These are phyloP conservation scores for Sporodiniella umbellata DNA, from an alignment of 371 early-diverging fungal species.

Conservation along the genomic window DNA sequence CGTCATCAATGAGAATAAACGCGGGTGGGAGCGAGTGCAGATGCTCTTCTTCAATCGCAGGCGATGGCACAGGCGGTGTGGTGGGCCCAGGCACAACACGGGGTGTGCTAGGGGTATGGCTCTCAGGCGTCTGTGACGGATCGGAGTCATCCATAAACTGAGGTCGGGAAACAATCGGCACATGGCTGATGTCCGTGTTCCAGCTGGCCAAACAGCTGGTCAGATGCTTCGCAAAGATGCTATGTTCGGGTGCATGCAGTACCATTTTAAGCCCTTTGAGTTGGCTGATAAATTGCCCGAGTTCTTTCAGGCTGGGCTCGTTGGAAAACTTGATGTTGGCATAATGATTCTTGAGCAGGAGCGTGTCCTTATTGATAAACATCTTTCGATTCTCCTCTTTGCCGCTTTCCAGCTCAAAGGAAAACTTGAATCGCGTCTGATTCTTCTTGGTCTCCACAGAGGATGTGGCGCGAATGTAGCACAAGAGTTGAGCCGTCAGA, in stretches of 20 bases:
- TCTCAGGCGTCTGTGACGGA: background rate
- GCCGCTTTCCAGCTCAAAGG: constrained; percentile 30
- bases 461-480: constrained; percentile 46
- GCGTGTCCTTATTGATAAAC: constrained; percentile 22
- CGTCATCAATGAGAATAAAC: constrained; percentile 62
- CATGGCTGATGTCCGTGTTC: constrained; percentile 48
- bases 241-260: constrained; percentile 46
- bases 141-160: too few relatives aligned
- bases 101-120: background rate
- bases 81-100: background rate
- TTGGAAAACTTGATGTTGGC: constrained; percentile 32
- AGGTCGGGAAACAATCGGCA: too few relatives aligned
- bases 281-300: constrained; percentile 34
- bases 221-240: constrained; percentile 50
- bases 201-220: constrained; percentile 49
- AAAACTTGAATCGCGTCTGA: constrained; percentile 34
- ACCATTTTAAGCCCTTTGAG: constrained; percentile 43
- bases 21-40: constrained; percentile 45
- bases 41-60: constrained; percentile 36
- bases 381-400: constrained; percentile 13
- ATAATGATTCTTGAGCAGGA: constrained; percentile 18
- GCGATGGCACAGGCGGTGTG: constrained; percentile 26
- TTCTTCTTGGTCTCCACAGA: constrained; percentile 35
- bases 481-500: constrained; percentile 48
- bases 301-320: constrained; percentile 51